phyloP scores from a whole-genome alignment of 1,139 yeast genomes.

The Pichia terricola region DNA sequence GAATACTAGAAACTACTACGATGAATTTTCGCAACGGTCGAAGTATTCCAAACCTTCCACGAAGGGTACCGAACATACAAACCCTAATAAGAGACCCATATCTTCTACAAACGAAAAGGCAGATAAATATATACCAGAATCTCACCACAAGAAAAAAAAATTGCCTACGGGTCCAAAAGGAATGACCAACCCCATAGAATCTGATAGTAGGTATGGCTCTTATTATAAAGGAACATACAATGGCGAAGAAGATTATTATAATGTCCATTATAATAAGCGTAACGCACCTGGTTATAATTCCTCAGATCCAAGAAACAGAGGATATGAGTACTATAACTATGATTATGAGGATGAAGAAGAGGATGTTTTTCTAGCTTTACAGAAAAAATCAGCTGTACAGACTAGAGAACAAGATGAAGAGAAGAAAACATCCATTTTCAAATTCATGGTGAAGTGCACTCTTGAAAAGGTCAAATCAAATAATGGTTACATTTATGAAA shows the following conservation, averaged over 20 bases:
- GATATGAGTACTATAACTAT: not conserved
- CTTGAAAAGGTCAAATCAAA: too few species aligned
- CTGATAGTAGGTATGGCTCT: not conserved
- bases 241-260: not conserved
- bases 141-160: not conserved
- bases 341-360: slow-evolving; percentile 8
- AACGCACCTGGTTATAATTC: not conserved
- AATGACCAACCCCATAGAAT: not conserved
- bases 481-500: slow-evolving; percentile 20
- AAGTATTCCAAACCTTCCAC: not conserved
- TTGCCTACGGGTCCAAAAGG: slow-evolving; percentile 17
- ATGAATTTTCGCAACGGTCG: not conserved
- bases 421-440: not conserved
- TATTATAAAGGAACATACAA: not conserved
- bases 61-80: too few species aligned
- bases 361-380: slow-evolving; percentile 8
- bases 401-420: not conserved
- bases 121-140: not conserved
- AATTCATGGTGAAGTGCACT: not conserved
- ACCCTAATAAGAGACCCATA: too few species aligned
- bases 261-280: not conserved
- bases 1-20: not conserved
- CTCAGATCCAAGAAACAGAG: not conserved
- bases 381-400: not conserved
- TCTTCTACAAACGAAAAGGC: too few species aligned